Base-by-base conservation (phyloP, 1,284 basidiomycete genomes). In the Ustilago crameri region DNA sequence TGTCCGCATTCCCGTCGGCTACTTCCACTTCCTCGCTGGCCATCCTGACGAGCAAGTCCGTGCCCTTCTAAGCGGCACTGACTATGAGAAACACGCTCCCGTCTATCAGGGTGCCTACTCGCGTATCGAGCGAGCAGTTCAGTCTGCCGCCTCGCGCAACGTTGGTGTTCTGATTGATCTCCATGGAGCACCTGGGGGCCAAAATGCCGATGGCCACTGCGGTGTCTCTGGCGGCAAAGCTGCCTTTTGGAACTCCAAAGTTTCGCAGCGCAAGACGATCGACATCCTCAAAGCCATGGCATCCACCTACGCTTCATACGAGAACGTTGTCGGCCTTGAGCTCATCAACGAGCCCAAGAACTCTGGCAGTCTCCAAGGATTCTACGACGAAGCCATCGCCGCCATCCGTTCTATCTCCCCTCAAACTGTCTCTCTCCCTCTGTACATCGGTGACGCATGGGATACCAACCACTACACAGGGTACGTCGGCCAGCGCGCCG, bases 341-440 rank as follows among this genome's bases (percentile, higher is more conserved):
- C 86, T 95, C 3, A 85, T 94, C 43, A 95, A 95, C 82, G 93
- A 95, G 82, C 93, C 93, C 2, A 88, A 88, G 32, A 86, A 87
- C 35, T 61, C 75, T 18, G 56, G 47, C n/a, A 45, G 24, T 7
- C 60, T 82, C 1, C 62, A 75, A 32, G 48, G 53, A 24, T 80
- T 78, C 34, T 80, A 81, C 61, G 82, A 86, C 18, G 80, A 86
- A 4, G 88, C 89, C 1, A 87, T 93, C 57, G 78, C 84, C 24
- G 85, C 87, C 15, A 81, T 93, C 4, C 88, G 88, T 14, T 62
- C 61, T 17, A 38, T 57, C 23, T 68, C 60, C 3, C 57, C 66
- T n/a, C 57, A 62, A 12, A 63, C 51, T 7, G 54, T 57, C 3
- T 41, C 63, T 7, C 47, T 79, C n/a, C 79, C 80, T 9, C 42